Base-by-base conservation (phyloP, 495 filamentous ascomycete species). In the Hypoxylon trugodes region DNA sequence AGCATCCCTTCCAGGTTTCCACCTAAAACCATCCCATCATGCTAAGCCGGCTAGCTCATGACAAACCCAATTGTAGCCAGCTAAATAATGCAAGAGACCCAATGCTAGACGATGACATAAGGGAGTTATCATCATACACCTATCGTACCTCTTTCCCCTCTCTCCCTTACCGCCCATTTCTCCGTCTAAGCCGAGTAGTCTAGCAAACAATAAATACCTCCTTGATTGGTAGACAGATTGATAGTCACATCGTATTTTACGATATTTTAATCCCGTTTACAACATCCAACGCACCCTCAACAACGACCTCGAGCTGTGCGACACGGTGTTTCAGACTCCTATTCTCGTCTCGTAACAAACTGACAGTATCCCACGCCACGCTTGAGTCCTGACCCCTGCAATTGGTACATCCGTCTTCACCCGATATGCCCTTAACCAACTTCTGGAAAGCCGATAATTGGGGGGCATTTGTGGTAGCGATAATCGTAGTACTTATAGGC, bases 321-420 rank as follows among this genome's bases (percentile, higher is more conserved):
- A 94, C 77, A 30, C 89, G 77, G 25, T 80, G 80, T 75, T 92
- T 93, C 40, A 93, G 72, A 5, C 83, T 82, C 60, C 79, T 80
- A 59, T 93, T 94, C 76, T 94, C 90, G 33, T 87, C 87, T 54
- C 89, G 82, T 55, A 94, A 72, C 38, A 90, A 61, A 3, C 87
- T 82, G 25, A 91, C 82, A 9, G 90, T 85, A 59, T 87, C 81
- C 90, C 90, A 89, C 9, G 87, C 89, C 53, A 90, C 82, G 22
- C 86, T 86, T 32, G 84, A 76, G 35, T 86, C 79, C 58, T 83
- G 77, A 2, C 89, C 84, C 67, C 84, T 70, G 69, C 87, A 90
- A 55, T 86, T 89, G 15, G 47, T 58, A 37, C 87, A 90, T 46
- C 79, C 81, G 7, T 75, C 71, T 0, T 42, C 38, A 1, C 66